A percentile compares a stretch with the other conserved stretches of the same genome.
These are phyloP conservation scores for Talaromyces albobiverticillius DNA, from an alignment of 2,329 filamentous ascomycete genomes.

Conservation along the genomic window DNA sequence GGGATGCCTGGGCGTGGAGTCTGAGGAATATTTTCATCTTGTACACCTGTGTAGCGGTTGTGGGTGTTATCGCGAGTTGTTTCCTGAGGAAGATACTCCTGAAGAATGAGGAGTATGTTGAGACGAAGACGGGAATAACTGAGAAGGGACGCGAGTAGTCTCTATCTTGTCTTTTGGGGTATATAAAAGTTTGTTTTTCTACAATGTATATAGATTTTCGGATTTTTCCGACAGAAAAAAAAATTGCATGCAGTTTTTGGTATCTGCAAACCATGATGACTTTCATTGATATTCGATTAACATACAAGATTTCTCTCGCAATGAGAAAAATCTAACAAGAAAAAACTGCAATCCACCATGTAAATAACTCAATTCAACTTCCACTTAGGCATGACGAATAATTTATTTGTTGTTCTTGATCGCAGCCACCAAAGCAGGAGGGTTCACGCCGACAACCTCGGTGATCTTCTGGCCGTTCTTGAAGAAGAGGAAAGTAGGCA, in stretches of 20 bases:
- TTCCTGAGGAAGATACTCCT: conserved; percentile 47
- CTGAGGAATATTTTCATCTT: conserved; percentile 50
- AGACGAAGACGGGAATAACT: conserved; percentile 50
- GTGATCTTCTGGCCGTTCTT: conserved; percentile 70
- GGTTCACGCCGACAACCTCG: conserved; percentile 79
- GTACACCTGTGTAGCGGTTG: conserved; percentile 42
- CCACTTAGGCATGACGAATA: background rate
- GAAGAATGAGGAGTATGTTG: conserved; percentile 45
- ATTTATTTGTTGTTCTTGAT: conserved; percentile 23
- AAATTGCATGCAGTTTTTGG: no score
- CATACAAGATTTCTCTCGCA: background rate
- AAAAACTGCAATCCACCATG: background rate
- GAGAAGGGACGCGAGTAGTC: no score
- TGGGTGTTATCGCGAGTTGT: conserved; percentile 40
- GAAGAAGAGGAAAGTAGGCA: conserved; percentile 90
- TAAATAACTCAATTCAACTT: background rate
- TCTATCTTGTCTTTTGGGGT: no score
- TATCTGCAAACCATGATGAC: no score
- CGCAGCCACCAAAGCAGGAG: conserved; percentile 57
- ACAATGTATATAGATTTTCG: no score
- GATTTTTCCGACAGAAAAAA: no score
- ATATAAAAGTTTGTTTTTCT: no score
- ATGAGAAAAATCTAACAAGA: background rate
- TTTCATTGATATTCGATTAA: no score
- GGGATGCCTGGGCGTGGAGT: conserved; percentile 49